A percentile compares a stretch with the other conserved stretches of the same genome.
These are phyloP conservation scores for Raphanus sativus DNA, from an alignment of 345 rosid genomes.

Conservation along the genomic window DNA sequence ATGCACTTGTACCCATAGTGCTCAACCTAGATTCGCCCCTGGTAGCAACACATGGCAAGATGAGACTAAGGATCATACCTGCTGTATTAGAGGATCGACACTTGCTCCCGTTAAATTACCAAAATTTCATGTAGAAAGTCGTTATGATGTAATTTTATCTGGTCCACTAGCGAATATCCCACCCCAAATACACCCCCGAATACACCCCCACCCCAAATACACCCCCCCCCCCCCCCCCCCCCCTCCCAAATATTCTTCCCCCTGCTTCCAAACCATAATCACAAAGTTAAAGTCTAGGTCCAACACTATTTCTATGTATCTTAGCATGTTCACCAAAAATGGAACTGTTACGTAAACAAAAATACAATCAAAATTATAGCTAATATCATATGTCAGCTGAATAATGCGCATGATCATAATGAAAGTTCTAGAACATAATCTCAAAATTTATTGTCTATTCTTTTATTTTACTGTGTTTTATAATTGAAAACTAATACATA, in stretches of 20 bases:
- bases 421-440: background rate
- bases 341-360: background rate
- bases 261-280: background rate
- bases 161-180: background rate
- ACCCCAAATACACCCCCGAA: too few relatives aligned
- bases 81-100: background rate
- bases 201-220: too few relatives aligned
- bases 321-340: background rate
- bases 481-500: background rate
- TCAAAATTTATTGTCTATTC: background rate
- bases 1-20: too few relatives aligned
- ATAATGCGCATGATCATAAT: background rate
- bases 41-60: too few relatives aligned
- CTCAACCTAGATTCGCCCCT: too few relatives aligned
- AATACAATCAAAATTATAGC: background rate
- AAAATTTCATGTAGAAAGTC: background rate
- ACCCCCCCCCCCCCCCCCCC: too few relatives aligned
- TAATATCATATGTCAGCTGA: background rate
- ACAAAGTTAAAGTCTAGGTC: background rate
- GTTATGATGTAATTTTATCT: background rate
- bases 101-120: background rate
- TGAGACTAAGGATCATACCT: background rate
- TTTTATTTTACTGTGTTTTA: background rate
- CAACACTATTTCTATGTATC: background rate
- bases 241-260: too few relatives aligned